Evolutionary conservation across 1,284 basidiomycete species (phyloP).

Genomic region (Erythrobasidium hasegawianum): DNA sequence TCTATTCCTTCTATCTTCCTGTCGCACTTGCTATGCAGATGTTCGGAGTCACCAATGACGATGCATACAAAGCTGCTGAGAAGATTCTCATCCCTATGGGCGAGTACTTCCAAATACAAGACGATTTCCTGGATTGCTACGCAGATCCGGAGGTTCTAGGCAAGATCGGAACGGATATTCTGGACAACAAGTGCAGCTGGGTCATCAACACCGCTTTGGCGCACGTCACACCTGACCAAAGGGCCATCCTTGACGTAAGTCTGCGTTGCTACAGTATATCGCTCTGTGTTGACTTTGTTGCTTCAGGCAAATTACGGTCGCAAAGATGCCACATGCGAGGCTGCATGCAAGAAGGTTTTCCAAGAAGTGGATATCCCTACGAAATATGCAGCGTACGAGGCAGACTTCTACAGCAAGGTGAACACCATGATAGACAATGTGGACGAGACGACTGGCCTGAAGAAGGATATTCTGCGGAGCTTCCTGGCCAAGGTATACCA

Average conservation of each 20-base stretch:
- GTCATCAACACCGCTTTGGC: slow-evolving; percentile 84
- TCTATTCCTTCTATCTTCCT: slow-evolving; percentile 98
- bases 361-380: slow-evolving; percentile 65
- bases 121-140: slow-evolving; percentile 93
- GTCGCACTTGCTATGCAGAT: slow-evolving; percentile 88
- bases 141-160: slow-evolving; percentile 88
- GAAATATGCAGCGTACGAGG: slow-evolving; percentile 74
- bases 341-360: slow-evolving; percentile 72
- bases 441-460: slow-evolving; percentile 64
- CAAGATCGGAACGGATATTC: slow-evolving; percentile 95
- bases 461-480: slow-evolving; percentile 72
- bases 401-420: slow-evolving; percentile 65
- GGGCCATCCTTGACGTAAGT: slow-evolving; percentile 56
- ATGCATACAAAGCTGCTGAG: slow-evolving; percentile 73
- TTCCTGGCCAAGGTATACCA: slow-evolving; percentile 91
- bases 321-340: slow-evolving; percentile 65
- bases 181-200: slow-evolving; percentile 99
- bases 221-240: slow-evolving; percentile 61
- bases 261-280: neutral
- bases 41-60: slow-evolving; percentile 63
- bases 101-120: slow-evolving; percentile 98
- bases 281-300: neutral
- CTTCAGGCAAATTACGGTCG: slow-evolving; percentile 77
- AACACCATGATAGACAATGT: slow-evolving; percentile 65
- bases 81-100: slow-evolving; percentile 87